Evolutionary conservation across 169 alveolate species (phyloP).

Genomic region (Blepharisma undulans): DNA sequence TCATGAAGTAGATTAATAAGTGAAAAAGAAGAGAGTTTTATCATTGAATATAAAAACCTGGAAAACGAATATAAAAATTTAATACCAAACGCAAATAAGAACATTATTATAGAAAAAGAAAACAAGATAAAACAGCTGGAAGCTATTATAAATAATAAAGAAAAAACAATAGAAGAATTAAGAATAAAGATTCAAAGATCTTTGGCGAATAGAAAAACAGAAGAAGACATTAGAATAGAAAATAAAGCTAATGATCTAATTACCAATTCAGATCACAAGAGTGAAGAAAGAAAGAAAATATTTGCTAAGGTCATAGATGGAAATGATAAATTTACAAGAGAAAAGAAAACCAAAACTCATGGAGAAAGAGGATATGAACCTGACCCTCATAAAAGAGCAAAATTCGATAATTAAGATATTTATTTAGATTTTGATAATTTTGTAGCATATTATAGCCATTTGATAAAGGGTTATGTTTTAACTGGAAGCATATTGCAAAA

Average conservation of each 20-base stretch:
- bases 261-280: neutral
- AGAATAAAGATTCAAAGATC: neutral
- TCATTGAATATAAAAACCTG: neutral
- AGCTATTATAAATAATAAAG: neutral
- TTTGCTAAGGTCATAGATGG: too few species aligned
- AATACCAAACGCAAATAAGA: neutral
- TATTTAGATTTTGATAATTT: too few species aligned
- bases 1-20: too few species aligned
- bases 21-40: too few species aligned
- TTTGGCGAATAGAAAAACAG: neutral
- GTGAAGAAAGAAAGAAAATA: neutral
- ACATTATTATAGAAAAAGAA: neutral
- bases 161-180: neutral
- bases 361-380: neutral
- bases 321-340: neutral
- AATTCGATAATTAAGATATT: too few species aligned
- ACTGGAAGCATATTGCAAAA: too few species aligned
- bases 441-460: too few species aligned
- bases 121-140: neutral
- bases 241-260: neutral
- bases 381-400: neutral
- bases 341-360: neutral
- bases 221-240: neutral
- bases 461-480: too few species aligned
- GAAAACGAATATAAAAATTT: neutral